Evolutionary conservation across 2,329 filamentous ascomycete genomes (phyloP).

Genomic region (Alternaria triticina): DNA sequence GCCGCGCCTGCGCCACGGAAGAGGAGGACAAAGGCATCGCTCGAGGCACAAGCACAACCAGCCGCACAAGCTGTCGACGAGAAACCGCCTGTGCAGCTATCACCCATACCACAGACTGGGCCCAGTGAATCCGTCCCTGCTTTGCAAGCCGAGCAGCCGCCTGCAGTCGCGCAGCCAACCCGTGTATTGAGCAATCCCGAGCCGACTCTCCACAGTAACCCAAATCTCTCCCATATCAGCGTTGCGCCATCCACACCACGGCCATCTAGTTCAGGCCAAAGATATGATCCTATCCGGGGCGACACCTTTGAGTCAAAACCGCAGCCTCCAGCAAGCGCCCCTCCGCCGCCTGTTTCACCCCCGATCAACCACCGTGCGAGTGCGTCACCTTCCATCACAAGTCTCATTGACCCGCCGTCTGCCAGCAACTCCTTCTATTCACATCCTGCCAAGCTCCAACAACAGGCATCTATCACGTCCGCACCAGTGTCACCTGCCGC

Average conservation of each 20-base stretch:
- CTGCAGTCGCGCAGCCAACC: slow-evolving; percentile 31
- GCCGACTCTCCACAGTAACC: slow-evolving; percentile 45
- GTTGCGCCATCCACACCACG: slow-evolving; percentile 57
- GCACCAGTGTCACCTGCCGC: slow-evolving; percentile 49
- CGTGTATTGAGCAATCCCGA: slow-evolving; percentile 50
- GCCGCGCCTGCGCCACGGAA: slow-evolving; percentile 55
- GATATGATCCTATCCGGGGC: slow-evolving; percentile 87
- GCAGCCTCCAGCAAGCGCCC: slow-evolving; percentile 51
- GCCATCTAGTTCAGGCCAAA: slow-evolving; percentile 73
- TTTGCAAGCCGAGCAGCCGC: slow-evolving; percentile 36
- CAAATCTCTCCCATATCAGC: slow-evolving; percentile 48
- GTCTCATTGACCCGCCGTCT: slow-evolving; percentile 76
- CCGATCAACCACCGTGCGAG: slow-evolving; percentile 76
- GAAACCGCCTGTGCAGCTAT: slow-evolving; percentile 30
- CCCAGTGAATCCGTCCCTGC: slow-evolving; percentile 33
- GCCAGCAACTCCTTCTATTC: slow-evolving; percentile 47
- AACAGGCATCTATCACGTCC: slow-evolving; percentile 47
- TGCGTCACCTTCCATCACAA: slow-evolving; percentile 89
- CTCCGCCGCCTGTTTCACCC: slow-evolving; percentile 56
- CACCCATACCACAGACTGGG: slow-evolving; percentile 37
- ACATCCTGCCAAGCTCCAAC: slow-evolving; percentile 41
- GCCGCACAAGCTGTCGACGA: slow-evolving; percentile 33
- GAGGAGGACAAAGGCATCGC: slow-evolving; percentile 52
- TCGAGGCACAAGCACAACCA: slow-evolving; percentile 41
- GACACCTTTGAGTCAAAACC: slow-evolving; percentile 56